A percentile compares a stretch with the other conserved stretches of the same genome.
Conservation (phyloP, 805 yeast species). For the Lipomyces orientalis region DNA sequence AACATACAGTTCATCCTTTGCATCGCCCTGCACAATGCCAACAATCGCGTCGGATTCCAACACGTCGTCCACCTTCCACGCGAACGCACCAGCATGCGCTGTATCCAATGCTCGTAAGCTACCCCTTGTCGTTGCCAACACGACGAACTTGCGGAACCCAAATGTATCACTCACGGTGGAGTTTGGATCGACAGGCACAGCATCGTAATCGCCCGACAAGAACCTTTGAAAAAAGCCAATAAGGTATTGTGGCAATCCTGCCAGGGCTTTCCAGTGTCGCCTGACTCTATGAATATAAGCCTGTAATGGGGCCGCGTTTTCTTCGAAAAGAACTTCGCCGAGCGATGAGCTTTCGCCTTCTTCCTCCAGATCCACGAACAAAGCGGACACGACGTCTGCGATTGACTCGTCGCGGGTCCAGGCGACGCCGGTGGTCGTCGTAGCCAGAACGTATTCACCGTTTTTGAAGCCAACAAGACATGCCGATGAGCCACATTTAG, state of each 20-base stretch:
- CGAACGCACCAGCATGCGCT: constrained; percentile 37
- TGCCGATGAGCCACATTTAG: constrained; percentile 16
- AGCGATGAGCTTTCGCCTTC: constrained; percentile 37
- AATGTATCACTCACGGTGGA: constrained; percentile 39
- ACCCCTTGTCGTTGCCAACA: constrained; percentile 42
- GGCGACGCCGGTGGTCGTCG: constrained; percentile 10
- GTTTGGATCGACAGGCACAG: constrained; percentile 10
- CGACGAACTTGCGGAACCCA: constrained; percentile 46
- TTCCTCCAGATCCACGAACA: constrained; percentile 42
- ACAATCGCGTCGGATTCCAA: constrained; percentile 19
- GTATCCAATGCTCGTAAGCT: constrained; percentile 44
- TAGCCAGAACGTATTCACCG: constrained; percentile 19
- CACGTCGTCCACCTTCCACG: constrained; percentile 40
- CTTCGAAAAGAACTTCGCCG: constrained; percentile 43
- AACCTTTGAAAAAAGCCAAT: constrained; percentile 21
- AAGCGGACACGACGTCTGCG: constrained; percentile 38
- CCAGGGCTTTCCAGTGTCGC: constrained; percentile 41
- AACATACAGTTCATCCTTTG: constrained; percentile 10
- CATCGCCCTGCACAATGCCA: constrained; percentile 13
- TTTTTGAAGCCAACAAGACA: constrained; percentile 18
- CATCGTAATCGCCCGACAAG: constrained; percentile 31
- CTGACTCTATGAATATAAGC: constrained; percentile 41
- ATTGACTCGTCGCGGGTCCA: constrained; percentile 45
- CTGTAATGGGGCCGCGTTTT: constrained; percentile 39
- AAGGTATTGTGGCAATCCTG: constrained; percentile 27